Evolutionary conservation across 768 basidiomycete species (phyloP).

Genomic region (Termitomyces sp.): DNA sequence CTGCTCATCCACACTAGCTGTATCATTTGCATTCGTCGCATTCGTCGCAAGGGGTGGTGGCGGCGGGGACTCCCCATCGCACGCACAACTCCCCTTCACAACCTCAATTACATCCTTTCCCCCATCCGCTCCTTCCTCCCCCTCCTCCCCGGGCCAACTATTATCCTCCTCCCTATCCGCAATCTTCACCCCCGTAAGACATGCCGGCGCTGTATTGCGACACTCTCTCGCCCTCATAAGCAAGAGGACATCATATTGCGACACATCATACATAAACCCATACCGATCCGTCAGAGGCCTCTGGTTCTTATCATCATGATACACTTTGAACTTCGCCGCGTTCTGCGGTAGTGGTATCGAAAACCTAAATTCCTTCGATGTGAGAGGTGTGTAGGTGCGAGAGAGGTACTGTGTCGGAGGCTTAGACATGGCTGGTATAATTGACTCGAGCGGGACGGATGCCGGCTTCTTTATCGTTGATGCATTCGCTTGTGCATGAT

Average conservation of each 20-base stretch:
- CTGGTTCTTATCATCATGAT: conserved; percentile 48
- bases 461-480: conserved; percentile 25
- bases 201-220: conserved; percentile 74
- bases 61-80: conserved; percentile 29
- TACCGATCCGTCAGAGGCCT: conserved; percentile 79
- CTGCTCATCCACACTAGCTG: conserved; percentile 14
- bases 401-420: conserved; percentile 85
- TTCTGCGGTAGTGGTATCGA: conserved; percentile 57
- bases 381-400: conserved; percentile 68
- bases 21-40: not conserved
- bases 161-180: conserved; percentile 80
- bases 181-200: conserved; percentile 83
- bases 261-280: conserved; percentile 88
- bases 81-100: conserved; percentile 43
- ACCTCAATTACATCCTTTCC: conserved; percentile 37
- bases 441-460: conserved; percentile 74
- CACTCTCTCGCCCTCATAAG: conserved; percentile 72
- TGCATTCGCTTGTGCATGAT: conserved; percentile 3
- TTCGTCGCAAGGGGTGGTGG: conserved; percentile 7
- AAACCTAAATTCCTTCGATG: conserved; percentile 72
- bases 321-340: conserved; percentile 50
- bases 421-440: conserved; percentile 75
- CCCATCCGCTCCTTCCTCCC: conserved; percentile 24
- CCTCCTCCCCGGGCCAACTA: conserved; percentile 67
- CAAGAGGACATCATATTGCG: conserved; percentile 75